Percentiles rank a stretch among this genome's conserved stretches.
These are phyloP conservation scores for Coprinopsis sp. DNA, from an alignment of 768 basidiomycete species.

Conservation along the genomic window DNA sequence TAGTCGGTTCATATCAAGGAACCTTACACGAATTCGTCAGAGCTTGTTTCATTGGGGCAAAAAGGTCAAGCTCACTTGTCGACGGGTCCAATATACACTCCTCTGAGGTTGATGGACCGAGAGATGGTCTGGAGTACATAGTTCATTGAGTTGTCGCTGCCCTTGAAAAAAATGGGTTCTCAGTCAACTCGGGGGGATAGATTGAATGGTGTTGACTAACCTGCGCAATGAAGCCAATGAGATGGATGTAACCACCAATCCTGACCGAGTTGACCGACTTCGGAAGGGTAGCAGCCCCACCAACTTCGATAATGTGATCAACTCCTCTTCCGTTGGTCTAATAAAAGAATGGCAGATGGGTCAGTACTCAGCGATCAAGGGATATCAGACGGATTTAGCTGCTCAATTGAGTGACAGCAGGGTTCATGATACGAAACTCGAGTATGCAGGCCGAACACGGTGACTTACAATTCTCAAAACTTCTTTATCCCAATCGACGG, in stretches of 20 bases:
- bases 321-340: conserved; percentile 37
- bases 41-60: not conserved
- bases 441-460: not conserved
- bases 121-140: conserved; percentile 29
- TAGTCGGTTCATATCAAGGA: conserved; percentile 47
- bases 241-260: conserved; percentile 40
- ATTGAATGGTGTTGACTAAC: conserved; percentile 18
- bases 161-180: too few species aligned
- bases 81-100: conserved; percentile 51
- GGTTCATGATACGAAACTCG: too few species aligned
- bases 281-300: conserved; percentile 46
- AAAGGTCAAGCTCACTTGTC: conserved; percentile 34
- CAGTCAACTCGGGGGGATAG: too few species aligned
- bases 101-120: conserved; percentile 41
- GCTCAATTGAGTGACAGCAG: too few species aligned
- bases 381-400: too few species aligned
- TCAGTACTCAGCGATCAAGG: not conserved
- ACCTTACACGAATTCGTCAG: conserved; percentile 26
- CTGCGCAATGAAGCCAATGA: conserved; percentile 49
- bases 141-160: too few species aligned
- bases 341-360: not conserved
- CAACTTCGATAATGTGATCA: conserved; percentile 42
- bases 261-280: conserved; percentile 37
- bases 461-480: conserved; percentile 37
- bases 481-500: conserved; percentile 55